Base-by-base conservation (phyloP, 768 basidiomycete species). In the Mycena vitilis region DNA sequence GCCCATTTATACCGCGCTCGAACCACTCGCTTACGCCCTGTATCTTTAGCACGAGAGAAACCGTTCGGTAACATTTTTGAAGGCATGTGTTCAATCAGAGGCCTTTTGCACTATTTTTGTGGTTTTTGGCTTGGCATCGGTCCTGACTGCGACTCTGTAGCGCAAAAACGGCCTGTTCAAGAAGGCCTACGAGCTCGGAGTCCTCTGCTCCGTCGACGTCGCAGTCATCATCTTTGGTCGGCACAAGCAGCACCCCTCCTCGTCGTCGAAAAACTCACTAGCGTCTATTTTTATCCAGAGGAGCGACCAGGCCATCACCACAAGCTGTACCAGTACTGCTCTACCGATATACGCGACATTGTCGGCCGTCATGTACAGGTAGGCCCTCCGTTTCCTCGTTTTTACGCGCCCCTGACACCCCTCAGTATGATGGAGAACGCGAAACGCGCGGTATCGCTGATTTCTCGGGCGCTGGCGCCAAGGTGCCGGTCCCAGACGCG, bases 131-230 rank as follows among this genome's bases (percentile, higher is more conserved):
- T 79, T 76, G 70, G 76, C 70, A 73, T 77, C 81, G 80, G 84
- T 80, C 77, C 80, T 75, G 75, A 78, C 73, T 59, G 61, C 71
- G 67, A 60, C 53, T 73, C 68, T 72, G 52, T 81, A 95, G 94
- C 88, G 94, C 74, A 94, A 95, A 84, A 93, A 93, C 67, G 94
- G 93, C 6, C 89, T 95, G 70, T 95, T 95, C 89, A 94, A 95
- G 80, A 95, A 95, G 76, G 93, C 94, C 0, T 94, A 94, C 75
- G 93, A 95, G 80, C 91, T 95, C 69, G 93, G 93, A n/a, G 93
- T 95, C 4, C 87, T 95, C 48, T 95, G 94, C 77, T 93, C 92
- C 16, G 94, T 95, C 73, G 93, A 95, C 74, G 92, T 95, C 48
- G 92, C 92, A 6, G 93, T 95, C 77, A 92, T 95, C 78, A 93